Evolutionary conservation across 371 early-diverging fungal genomes (phyloP).

Genomic region (Mortierella sp.): DNA sequence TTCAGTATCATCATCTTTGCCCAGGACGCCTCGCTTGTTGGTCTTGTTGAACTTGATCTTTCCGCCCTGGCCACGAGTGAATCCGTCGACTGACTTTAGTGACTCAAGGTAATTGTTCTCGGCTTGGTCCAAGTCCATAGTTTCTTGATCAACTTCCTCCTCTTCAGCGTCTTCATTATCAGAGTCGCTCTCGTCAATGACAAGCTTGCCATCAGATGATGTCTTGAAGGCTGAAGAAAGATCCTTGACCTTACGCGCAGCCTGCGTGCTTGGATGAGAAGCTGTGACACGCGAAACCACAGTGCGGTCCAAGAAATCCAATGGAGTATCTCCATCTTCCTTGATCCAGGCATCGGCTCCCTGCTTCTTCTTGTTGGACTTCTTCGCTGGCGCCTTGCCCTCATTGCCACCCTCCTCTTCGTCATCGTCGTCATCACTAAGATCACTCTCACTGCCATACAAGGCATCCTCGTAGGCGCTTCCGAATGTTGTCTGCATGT

Average conservation of each 20-base stretch:
- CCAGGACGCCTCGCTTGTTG: constrained; percentile 63
- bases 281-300: constrained; percentile 85
- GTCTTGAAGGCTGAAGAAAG: constrained; percentile 69
- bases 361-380: constrained; percentile 62
- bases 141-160: constrained; percentile 57
- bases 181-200: constrained; percentile 79
- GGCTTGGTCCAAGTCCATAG: constrained; percentile 62
- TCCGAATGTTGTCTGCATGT: constrained; percentile 61
- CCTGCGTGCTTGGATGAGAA: constrained; percentile 41
- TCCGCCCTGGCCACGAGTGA: constrained; percentile 84
- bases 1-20: constrained; percentile 71
- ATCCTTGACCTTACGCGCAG: constrained; percentile 65
- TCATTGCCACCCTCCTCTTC: constrained; percentile 58
- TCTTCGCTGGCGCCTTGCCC: constrained; percentile 54
- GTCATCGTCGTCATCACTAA: constrained; percentile 79
- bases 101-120: constrained; percentile 90
- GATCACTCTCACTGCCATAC: constrained; percentile 92
- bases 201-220: constrained; percentile 81
- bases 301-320: constrained; percentile 93
- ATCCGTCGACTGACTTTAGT: constrained; percentile 85
- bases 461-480: constrained; percentile 91
- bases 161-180: constrained; percentile 50
- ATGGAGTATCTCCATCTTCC: constrained; percentile 83
- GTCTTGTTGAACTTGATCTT: constrained; percentile 91
- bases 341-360: constrained; percentile 74